Base-by-base conservation (phyloP, 140 eudicot genomes). In the Cichorium intybus region DNA sequence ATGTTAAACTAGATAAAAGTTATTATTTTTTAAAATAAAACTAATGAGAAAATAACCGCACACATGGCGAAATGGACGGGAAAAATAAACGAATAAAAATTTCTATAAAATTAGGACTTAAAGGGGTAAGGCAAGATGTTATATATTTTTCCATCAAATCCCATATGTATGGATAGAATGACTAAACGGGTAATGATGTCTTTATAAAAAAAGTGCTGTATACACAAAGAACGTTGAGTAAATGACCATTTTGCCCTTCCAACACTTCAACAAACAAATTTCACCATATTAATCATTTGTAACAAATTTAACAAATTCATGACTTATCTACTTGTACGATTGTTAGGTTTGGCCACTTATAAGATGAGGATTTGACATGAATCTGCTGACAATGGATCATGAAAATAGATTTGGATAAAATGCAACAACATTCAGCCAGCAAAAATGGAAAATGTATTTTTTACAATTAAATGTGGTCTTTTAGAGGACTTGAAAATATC, bases 401-500 rank as follows among this genome's bases (percentile, higher is more conserved):
- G 69, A 66, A 62, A 60, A 28, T 48, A 47, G 14, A 71, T 61
- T 50, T 61, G 60, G 72, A 66, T 71, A 74, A 80, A 80, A 80
- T 80, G 82, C 82, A 18, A 3, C 46, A 11, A 47, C 52, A 67
- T 74, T 67, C 64, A 48, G 43, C 64, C 34, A 23, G 56, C 23
- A 57, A 54, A n/a, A 69, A 80, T 77, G 82, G 86, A 60, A 81
- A 52, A 55, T 26, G 21, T 51, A 43, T 57, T 15, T 75, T 46
- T 52, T 77, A 73, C 69, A 69, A 69, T 70, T 58, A 75, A 77
- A 47, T 72, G 59, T 62, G 74, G 74, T 71, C 62, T 83, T 53
- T 62, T 64, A 35, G 73, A 66, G 75, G 77, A 75, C 77, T 66
- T 71, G 66, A 62, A 75, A 76, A 49, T 51, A 65, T 65, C 51